Percentiles rank a stretch among this genome's conserved stretches.
Evolutionary conservation across 805 yeast genomes (phyloP).

Genomic region (Saitoella complicata): DNA sequence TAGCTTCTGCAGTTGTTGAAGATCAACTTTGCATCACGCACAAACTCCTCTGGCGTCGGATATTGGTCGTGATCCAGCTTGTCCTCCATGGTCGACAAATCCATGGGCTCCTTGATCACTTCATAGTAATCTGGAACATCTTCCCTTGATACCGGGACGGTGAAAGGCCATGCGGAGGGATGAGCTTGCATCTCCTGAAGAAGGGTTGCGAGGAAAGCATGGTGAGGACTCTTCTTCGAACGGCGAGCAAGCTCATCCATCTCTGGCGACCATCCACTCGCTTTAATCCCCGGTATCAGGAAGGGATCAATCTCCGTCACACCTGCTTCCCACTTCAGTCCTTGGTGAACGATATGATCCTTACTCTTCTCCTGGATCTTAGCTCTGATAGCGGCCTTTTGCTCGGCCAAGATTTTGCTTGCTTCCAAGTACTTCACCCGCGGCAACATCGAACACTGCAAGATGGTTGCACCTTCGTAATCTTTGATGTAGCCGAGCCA

Average conservation of each 20-base stretch:
- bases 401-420: conserved; percentile 67
- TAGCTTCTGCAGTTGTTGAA: conserved; percentile 85
- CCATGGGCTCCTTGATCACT: conserved; percentile 78
- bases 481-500: conserved; percentile 99
- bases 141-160: conserved; percentile 77
- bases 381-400: conserved; percentile 77
- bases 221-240: conserved; percentile 89
- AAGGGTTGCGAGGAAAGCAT: conserved; percentile 79
- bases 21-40: conserved; percentile 72
- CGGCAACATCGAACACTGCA: conserved; percentile 95
- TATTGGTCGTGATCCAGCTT: conserved; percentile 85
- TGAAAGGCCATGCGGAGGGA: conserved; percentile 97
- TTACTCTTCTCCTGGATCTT: conserved; percentile 67
- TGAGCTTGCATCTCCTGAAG: conserved; percentile 81
- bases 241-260: conserved; percentile 93
- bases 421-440: conserved; percentile 75
- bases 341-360: conserved; percentile 68
- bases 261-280: conserved; percentile 96
- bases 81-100: conserved; percentile 84
- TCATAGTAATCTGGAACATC: conserved; percentile 65
- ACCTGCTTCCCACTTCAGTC: conserved; percentile 50
- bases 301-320: conserved; percentile 46
- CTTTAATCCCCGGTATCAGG: conserved; percentile 75
- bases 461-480: conserved; percentile 95
- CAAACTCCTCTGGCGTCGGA: conserved; percentile 76